Evolutionary conservation across 2,329 filamentous ascomycete species (phyloP).

Genomic region (Fusarium annulatum): DNA sequence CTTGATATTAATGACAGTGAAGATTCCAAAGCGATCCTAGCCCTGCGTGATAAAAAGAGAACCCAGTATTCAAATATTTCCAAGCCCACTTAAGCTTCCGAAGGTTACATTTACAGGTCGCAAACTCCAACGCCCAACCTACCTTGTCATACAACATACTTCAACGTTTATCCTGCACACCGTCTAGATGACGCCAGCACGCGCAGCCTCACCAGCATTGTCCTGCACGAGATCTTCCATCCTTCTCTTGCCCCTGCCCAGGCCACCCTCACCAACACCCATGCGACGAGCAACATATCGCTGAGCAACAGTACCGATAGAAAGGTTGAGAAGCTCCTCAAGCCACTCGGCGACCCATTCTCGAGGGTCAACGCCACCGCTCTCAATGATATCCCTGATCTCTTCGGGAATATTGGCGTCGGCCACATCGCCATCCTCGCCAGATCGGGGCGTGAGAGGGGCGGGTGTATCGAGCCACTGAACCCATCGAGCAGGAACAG

Average conservation of each 20-base stretch:
- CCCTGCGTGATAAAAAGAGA: conserved; percentile 19
- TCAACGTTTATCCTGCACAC: conserved; percentile 1
- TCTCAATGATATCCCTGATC: conserved; percentile 85
- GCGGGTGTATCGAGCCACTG: conserved; percentile 86
- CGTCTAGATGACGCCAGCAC: conserved; percentile 64
- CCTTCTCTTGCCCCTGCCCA: conserved; percentile 71
- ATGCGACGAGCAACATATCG: conserved; percentile 94
- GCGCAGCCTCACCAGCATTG: conserved; percentile 68
- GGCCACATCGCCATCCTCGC: conserved; percentile 57
- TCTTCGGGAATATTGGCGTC: conserved; percentile 73
- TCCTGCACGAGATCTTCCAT: conserved; percentile 67
- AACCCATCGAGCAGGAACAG: conserved; percentile 86
- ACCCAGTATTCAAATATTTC: conserved; percentile 32
- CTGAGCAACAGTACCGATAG: conserved; percentile 89
- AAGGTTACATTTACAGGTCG: conserved; percentile 33
- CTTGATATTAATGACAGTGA: conserved; percentile 16
- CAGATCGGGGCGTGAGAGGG: conserved; percentile 65
- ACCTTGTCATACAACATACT: conserved; percentile 29
- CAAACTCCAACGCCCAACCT: conserved; percentile 41
- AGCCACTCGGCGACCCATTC: conserved; percentile 99
- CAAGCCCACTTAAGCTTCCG: conserved; percentile 21
- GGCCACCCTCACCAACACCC: conserved; percentile 87
- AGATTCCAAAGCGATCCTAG: conserved; percentile 12
- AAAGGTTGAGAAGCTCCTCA: conserved; percentile 83
- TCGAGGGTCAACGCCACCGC: conserved; percentile 83